phyloP scores from a whole-genome alignment of 129 eudicot species.

The Helianthus tuberosus region DNA sequence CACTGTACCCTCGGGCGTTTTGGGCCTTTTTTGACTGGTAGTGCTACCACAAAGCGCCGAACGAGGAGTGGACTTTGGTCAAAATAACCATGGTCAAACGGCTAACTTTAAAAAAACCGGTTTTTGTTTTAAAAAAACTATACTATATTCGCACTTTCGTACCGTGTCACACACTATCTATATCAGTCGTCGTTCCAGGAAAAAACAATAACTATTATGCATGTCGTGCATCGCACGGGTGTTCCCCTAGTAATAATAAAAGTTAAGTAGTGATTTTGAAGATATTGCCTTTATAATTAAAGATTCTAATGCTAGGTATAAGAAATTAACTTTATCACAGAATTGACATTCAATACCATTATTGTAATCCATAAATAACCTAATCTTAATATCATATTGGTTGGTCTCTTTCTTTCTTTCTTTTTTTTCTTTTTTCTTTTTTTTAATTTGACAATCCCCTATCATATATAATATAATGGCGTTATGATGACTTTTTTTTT shows the following conservation, averaged over 20 bases:
- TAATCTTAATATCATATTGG: constrained; percentile 20
- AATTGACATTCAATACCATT: constrained; percentile 29
- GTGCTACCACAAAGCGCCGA: too few relatives aligned
- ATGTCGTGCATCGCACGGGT: too few relatives aligned
- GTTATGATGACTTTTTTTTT: not conserved
- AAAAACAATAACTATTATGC: too few relatives aligned
- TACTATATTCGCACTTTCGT: too few relatives aligned
- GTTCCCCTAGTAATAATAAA: not conserved
- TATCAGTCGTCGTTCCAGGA: too few relatives aligned
- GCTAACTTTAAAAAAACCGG: too few relatives aligned
- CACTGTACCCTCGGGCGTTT: too few relatives aligned
- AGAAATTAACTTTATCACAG: constrained; percentile 8
- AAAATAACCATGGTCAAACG: too few relatives aligned
- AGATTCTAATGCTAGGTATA: constrained; percentile 20
- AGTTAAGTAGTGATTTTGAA: constrained; percentile 29
- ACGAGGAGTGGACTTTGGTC: too few relatives aligned
- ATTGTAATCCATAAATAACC: constrained; percentile 21
- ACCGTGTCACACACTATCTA: too few relatives aligned
- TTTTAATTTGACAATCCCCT: not conserved
- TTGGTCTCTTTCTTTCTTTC: not conserved
- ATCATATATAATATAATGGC: not conserved
- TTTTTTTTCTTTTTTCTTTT: not conserved
- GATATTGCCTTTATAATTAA: constrained; percentile 30
- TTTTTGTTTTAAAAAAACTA: too few relatives aligned
- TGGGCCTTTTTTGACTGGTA: too few relatives aligned